Conservation (phyloP, 176 grass and related monocot species). For the Oryza glumipatula region DNA sequence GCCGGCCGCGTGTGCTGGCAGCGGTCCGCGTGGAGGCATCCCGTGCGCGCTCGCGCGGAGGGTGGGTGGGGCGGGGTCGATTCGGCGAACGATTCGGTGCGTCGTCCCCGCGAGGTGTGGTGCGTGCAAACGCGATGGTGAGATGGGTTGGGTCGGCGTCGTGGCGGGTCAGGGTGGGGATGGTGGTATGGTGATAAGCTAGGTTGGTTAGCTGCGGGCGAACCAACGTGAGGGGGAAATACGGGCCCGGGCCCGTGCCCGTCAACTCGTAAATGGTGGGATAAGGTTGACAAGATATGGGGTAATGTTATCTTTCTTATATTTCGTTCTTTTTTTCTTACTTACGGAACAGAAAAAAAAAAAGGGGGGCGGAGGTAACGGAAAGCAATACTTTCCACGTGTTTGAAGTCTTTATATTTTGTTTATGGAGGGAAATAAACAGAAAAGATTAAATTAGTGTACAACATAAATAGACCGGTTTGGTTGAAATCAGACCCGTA, state of each 20-base stretch:
- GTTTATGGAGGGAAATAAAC: background rate
- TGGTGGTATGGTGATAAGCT: background rate
- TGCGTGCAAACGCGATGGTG: conserved; percentile 27
- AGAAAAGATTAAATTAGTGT: background rate
- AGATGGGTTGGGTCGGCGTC: background rate
- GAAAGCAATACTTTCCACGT: background rate
- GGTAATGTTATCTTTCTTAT: background rate
- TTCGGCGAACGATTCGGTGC: background rate
- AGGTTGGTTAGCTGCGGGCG: background rate
- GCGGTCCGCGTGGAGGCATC: background rate
- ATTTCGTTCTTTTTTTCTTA: background rate
- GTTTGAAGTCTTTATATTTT: background rate
- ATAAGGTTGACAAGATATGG: conserved; percentile 27
- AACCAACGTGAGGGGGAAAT: background rate
- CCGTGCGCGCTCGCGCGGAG: no score
- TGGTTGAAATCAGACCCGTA: background rate
- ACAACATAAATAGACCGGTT: background rate
- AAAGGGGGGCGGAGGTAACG: background rate
- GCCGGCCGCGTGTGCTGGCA: no score
- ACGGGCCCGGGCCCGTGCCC: conserved; percentile 26
- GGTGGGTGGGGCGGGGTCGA: no score
- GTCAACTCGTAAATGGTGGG: conserved; percentile 35
- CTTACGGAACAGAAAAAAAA: background rate
- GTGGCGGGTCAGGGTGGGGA: background rate
- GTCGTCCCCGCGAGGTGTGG: background rate